Percentiles rank a stretch among this genome's conserved stretches.
phyloP scores from a whole-genome alignment of 805 yeast genomes.

The Candida chauliodis region DNA sequence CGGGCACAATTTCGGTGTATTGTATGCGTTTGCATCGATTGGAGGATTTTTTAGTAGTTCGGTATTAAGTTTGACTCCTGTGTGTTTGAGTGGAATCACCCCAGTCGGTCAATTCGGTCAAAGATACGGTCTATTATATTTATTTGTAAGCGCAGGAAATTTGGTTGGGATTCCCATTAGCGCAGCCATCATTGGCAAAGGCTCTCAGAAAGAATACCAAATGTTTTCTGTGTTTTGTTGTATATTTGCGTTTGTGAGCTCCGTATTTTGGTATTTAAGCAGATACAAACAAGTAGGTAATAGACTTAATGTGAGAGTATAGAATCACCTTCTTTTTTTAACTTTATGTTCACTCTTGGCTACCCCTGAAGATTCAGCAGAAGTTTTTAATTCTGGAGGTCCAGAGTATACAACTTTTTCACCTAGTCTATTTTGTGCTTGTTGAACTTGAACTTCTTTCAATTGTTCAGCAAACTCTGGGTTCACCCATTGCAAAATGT shows the following conservation, averaged over 20 bases:
- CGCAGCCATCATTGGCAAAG: conserved; percentile 34
- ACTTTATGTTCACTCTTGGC: conserved; percentile 1
- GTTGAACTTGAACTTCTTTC: conserved; percentile 10
- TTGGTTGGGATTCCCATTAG: conserved; percentile 36
- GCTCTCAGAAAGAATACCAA: conserved; percentile 22
- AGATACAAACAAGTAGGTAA: conserved; percentile 31
- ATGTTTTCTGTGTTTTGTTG: conserved; percentile 34
- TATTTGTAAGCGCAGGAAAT: conserved; percentile 46
- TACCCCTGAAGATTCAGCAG: conserved; percentile 1
- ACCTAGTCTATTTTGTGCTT: conserved; percentile 5
- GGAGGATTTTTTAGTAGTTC: conserved; percentile 63
- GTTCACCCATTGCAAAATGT: conserved; percentile 22
- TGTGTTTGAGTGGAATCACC: conserved; percentile 65
- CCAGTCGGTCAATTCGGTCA: conserved; percentile 63
- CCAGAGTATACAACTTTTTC: conserved; percentile 5
- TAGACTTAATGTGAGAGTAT: conserved; percentile 20
- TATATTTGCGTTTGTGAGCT: conserved; percentile 22
- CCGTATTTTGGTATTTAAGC: conserved; percentile 26
- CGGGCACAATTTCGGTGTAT: conserved; percentile 39
- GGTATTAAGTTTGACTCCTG: conserved; percentile 62
- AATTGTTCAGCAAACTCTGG: conserved; percentile 38
- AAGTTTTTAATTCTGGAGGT: not conserved
- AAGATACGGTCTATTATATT: conserved; percentile 64
- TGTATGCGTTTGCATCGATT: conserved; percentile 50
- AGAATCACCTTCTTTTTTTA: conserved; percentile 7